These are phyloP conservation scores for Rhizophagus prolifer DNA, from an alignment of 192 early-diverging fungal species.

Conservation along the genomic window DNA sequence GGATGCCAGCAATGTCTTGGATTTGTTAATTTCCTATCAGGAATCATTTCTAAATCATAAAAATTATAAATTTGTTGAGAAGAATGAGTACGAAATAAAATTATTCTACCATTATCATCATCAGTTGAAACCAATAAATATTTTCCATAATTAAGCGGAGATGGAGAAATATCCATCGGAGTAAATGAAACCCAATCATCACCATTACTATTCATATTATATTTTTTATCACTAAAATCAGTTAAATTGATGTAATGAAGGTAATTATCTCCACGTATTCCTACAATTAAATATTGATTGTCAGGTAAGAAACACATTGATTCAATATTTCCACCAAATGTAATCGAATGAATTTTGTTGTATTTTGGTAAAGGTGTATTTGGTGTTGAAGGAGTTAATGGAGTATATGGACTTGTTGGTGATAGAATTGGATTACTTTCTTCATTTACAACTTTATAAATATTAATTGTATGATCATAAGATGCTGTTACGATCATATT, in stretches of 20 bases:
- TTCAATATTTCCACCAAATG: constrained; percentile 65
- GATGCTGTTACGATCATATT: constrained; percentile 62
- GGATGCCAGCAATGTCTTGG: constrained; percentile 64
- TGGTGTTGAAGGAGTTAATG: background rate
- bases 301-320: constrained; percentile 58
- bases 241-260: constrained; percentile 62
- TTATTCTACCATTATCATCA: constrained; percentile 61
- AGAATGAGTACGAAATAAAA: constrained; percentile 53
- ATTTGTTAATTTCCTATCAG: constrained; percentile 60
- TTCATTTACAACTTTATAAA: constrained; percentile 49
- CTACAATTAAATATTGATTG: constrained; percentile 49
- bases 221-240: constrained; percentile 25
- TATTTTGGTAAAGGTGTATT: constrained; percentile 2
- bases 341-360: constrained; percentile 35
- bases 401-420: constrained; percentile 40
- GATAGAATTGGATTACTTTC: constrained; percentile 6
- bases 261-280: constrained; percentile 69
- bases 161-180: constrained; percentile 62
- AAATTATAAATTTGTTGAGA: constrained; percentile 58
- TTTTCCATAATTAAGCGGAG: constrained; percentile 51
- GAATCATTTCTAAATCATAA: constrained; percentile 44
- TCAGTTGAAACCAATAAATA: constrained; percentile 70
- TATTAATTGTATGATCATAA: constrained; percentile 65
- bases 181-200: constrained; percentile 86
- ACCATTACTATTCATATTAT: constrained; percentile 77